Evolutionary conservation across 2,329 filamentous ascomycete species (phyloP), one percentile per base, ranked within the genome.

Genomic region (Colletotrichum sp.): DNA sequence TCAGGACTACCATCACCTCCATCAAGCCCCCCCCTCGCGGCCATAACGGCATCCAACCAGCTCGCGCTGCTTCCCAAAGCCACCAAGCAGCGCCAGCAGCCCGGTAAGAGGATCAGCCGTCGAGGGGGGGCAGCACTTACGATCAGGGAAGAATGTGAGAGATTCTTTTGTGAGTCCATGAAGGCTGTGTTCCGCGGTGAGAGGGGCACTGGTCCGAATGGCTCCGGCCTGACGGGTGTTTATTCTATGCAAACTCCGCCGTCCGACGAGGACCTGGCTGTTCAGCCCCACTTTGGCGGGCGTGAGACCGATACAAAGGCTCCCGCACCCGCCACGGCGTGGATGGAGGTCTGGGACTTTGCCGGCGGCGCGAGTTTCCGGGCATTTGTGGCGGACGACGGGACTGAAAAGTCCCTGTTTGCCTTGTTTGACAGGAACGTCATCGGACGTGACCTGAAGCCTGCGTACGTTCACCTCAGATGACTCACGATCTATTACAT

Each of bases 71-170:
- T 91, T 79, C 90, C 90, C 80, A 93, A 92, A 86, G 85, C 85
- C 82, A 87, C 79, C 78, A 81, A 74, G 77, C 85, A 84, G 82
- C 87, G 84, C 30, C 58, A 36, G 82, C 84, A 84, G 80, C 84
- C 84, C 81, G 84, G 80, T 76, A 79, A 78, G 74, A 80, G 79
- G 81, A 80, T 85, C 84, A 86, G 87, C 84, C 89, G 91, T 84
- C 91, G 90, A 94, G 94, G 94, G 94, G 96, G 96, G 95, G 96
- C 96, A 93, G 93, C 95, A 94, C 93, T 95, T 88, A 93, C 93
- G 90, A 98, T 98, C 91, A 96, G 94, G 95, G 96, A 94, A 96
- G 96, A 98, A 95, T 98, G 96, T 98, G 96, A 98, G 96, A 98
- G 96, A 91, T 96, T 98, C 94, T 98, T 98, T 92, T 98, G 96